These are phyloP conservation scores for Colletotrichum tropicale DNA, from an alignment of 2,329 filamentous ascomycete genomes.

Conservation along the genomic window DNA sequence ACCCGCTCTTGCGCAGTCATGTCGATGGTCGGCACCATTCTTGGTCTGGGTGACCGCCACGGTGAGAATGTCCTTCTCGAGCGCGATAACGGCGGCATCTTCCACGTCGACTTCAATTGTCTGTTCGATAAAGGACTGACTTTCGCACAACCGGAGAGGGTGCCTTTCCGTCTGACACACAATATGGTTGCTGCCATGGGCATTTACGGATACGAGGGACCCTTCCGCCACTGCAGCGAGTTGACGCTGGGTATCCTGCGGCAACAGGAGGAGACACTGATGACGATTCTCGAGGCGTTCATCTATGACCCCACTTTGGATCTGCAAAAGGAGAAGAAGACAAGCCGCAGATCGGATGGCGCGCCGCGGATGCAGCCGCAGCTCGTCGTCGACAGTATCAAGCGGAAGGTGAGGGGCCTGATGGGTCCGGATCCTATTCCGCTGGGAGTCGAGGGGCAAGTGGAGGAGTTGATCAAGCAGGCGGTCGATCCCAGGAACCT, in stretches of 20 bases:
- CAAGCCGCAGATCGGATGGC: slow-evolving; percentile 40
- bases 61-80: slow-evolving; percentile 97
- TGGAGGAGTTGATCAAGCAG: slow-evolving; percentile 91
- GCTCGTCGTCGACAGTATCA: slow-evolving; percentile 88
- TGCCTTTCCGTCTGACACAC: slow-evolving; percentile 95
- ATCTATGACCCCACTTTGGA: slow-evolving; percentile 97
- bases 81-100: slow-evolving; percentile 89
- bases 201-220: slow-evolving; percentile 89
- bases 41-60: slow-evolving; percentile 92
- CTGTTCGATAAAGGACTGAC: slow-evolving; percentile 97
- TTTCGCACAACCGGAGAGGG: slow-evolving; percentile 91
- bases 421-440: slow-evolving; percentile 89
- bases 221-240: slow-evolving; percentile 90
- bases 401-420: slow-evolving; percentile 83
- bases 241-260: slow-evolving; percentile 83
- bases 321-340: slow-evolving; percentile 75
- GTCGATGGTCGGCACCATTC: slow-evolving; percentile 98
- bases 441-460: slow-evolving; percentile 93
- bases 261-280: slow-evolving; percentile 93
- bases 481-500: slow-evolving; percentile 82
- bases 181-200: slow-evolving; percentile 99
- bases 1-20: slow-evolving; percentile 96
- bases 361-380: slow-evolving; percentile 58
- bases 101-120: slow-evolving; percentile 99
- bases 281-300: slow-evolving; percentile 97